phyloP scores from a whole-genome alignment of 148 eudicot species.

The Agrostemma githago region DNA sequence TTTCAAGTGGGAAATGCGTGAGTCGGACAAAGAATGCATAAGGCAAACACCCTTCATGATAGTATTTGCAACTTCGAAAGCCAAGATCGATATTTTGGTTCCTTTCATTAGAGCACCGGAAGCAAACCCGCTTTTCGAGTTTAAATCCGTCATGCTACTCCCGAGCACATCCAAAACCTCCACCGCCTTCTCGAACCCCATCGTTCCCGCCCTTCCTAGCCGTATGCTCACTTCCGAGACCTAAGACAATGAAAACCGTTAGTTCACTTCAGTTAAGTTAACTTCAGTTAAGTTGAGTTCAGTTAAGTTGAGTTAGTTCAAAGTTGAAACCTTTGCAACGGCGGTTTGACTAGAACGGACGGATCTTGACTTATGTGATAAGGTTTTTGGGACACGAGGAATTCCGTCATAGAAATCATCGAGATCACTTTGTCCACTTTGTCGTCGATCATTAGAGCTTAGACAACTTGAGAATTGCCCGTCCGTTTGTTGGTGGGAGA shows the following conservation, averaged over 20 bases:
- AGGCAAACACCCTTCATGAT: slow-evolving; percentile 76
- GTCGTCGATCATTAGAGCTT: slow-evolving; percentile 12
- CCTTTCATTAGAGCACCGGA: slow-evolving; percentile 64
- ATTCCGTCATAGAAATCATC: slow-evolving; percentile 91
- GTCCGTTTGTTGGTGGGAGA: slow-evolving; percentile 18
- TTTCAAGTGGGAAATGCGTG: slow-evolving; percentile 52
- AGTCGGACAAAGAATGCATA: slow-evolving; percentile 75
- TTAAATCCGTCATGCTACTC: slow-evolving; percentile 78
- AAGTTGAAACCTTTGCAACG: slow-evolving; percentile 38
- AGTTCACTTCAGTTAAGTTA: background rate
- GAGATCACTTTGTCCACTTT: slow-evolving; percentile 27
- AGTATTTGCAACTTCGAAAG: slow-evolving; percentile 96
- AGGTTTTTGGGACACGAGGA: slow-evolving; percentile 51
- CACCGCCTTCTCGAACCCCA: slow-evolving; percentile 75
- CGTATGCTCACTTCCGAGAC: slow-evolving; percentile 63
- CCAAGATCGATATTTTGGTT: slow-evolving; percentile 64
- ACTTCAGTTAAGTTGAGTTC: background rate
- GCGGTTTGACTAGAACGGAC: slow-evolving; percentile 53
- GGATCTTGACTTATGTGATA: slow-evolving; percentile 58
- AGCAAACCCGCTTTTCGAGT: slow-evolving; percentile 72
- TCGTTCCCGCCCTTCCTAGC: slow-evolving; percentile 76
- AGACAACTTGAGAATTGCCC: slow-evolving; percentile 20
- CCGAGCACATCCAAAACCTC: slow-evolving; percentile 89
- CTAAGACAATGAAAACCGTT: slow-evolving; percentile 27
- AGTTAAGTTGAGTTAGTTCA: background rate